Evolutionary conservation across 73 alveolate species (phyloP), one percentile per base, ranked within the genome.

Genomic region (Paramecium sonneborni): DNA sequence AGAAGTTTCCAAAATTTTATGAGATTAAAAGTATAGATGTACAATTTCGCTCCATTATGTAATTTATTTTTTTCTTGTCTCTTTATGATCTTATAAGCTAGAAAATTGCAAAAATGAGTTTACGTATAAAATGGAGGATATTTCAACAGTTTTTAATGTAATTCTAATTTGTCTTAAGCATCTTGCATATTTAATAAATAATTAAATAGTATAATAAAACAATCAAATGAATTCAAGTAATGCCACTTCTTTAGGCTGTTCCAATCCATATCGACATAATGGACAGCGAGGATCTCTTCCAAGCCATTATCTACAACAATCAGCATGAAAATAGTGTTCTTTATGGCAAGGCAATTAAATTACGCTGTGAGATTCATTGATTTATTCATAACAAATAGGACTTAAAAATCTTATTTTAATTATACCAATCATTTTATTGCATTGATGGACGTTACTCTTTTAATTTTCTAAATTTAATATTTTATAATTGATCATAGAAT

Each of bases 71-170:
- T 43, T 41, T 38, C 90, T 38, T 9, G 76, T 79, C 10, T 79
- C 90, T 20, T 26, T 44, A 46, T 79, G 90, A 79, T n/a, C 55
- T 43, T 79, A 44, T 79, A 79, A 44, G 1, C 68, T 35, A 34
- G 10, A 21, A 14, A 15, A 9, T 15, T 15, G 5, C 28, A 18
- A 74, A 35, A 0, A 5, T n/a, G 0, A n/a, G 5, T 6, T 62
- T 62, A 62, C 84, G 86, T 70, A 70, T 32, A 70, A 26, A 79
- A 79, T 23, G 90, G 76, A 79, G 90, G 76, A 23, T 79, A 46
- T 38, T 38, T 30, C 41, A 46, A 14, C n/a, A 79, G 26, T 43
- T 79, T 79, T 24, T 11, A 41, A 44, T 21, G 14, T 12, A 43
- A 24, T 30, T 79, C 48, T 24, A 15, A 41, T 34, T 79, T 79